Base-by-base conservation (phyloP, 108 stramenopile species). In the Cyclostephanos invisitatus region DNA sequence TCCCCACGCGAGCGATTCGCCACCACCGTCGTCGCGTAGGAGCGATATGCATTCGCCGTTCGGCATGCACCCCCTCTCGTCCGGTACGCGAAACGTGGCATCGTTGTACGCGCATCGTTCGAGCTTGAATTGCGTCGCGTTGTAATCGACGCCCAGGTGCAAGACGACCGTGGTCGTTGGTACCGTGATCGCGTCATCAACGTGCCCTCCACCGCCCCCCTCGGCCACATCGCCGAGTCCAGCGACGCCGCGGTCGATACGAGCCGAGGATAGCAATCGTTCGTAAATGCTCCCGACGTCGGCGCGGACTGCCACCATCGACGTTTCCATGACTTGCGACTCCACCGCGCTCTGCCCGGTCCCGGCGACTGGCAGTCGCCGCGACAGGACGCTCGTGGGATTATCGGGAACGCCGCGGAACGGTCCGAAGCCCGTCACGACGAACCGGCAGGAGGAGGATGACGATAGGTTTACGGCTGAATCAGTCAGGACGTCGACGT, bases 71-170 rank as follows among this genome's bases (percentile, higher is more conserved):
- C 89, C 92, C 25, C 72, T 70, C 62, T 95, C 84, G 77, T 98
- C 97, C 0, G 96, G 93, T 24, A 90, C 85, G 18, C 96, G 91
- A 78, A 98, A 98, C 8, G 85, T 86, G 20, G 96, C 96, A 68
- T 96, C 91, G 69, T 98, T 98, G 81, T 94, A 96, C 18, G 97
- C 97, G 70, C 82, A 89, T 69, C 84, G 46, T 77, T 97, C 97
- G 54, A 98, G 59, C 49, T 91, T 87, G 76, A 89, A 91, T 35
- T 61, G 64, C 15, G 37, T 81, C 20, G 83, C 83, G 1, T 29
- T 68, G 67, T 80, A 77, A 51, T 91, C 87, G 48, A 95, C 94
- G 3, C 94, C 94, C 46, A 95, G 55, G 82, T 95, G 94, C 35
- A 95, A 66, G 11, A 88, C 63, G 8, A 91, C 67, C n/a, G n/a